Base-by-base conservation (phyloP, 129 eudicot species). In the Smallanthus sonchifolius region DNA sequence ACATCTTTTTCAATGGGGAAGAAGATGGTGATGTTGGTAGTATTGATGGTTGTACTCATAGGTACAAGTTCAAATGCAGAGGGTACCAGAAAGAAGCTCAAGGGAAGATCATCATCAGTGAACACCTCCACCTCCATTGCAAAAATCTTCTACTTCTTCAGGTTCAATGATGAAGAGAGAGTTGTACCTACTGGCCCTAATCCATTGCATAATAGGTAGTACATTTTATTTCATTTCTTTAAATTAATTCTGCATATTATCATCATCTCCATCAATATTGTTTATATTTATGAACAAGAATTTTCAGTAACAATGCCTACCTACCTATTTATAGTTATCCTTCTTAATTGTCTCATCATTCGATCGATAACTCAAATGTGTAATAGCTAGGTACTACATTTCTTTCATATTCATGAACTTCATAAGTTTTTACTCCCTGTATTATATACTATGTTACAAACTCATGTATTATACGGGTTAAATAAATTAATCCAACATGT, bases 201-300 rank as follows among this genome's bases (percentile, higher is more conserved):
- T 65, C 83, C 83, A n/a, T 73, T 79, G 74, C 79, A 78, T 71
- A 78, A 78, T 78, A 78, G 82, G 82, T 78, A 78, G 72, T 20
- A 1, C 13, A 7, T 38, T 16, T 10, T 37, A 17, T 5, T 4
- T 28, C 13, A 7, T 20, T 42, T 6, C 28, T 7, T 62, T 13
- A 5, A 32, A 34, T 64, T 34, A 24, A 10, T 16, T 70, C 5
- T 45, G 5, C 10, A 1, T 45, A 1, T 11, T 10, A 44, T 19
- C 16, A 3, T 11, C 15, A 56, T 52, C 13, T 32, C 5, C 3
- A 35, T 10, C 24, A 34, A 17, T 30, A 52, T 36, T 19, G 17
- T 70, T 51, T 48, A 30, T 70, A 71, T 55, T 39, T 56, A 39
- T 72, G 47, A 20, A 45, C 19, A 6, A 32, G 65, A 44, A 61